Conservation (phyloP, 441 rosid genomes). For the Pelargonium australe region DNA sequence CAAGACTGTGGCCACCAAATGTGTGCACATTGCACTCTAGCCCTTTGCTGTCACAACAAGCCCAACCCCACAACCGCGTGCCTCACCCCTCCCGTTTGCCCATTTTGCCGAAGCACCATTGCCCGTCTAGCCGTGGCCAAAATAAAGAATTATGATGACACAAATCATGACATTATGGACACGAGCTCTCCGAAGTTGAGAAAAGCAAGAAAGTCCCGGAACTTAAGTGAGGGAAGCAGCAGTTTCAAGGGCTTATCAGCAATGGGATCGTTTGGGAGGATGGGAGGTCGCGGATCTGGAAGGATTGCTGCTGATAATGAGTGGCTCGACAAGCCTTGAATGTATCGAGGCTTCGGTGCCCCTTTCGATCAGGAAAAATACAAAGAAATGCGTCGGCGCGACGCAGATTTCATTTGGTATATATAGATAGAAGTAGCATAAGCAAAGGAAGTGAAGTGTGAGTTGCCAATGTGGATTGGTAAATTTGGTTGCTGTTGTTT, state of each 20-base stretch:
- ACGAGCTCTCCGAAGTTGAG: constrained; percentile 56
- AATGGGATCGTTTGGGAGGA: constrained; percentile 58
- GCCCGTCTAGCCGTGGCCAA: constrained; percentile 54
- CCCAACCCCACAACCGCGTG: constrained; percentile 84
- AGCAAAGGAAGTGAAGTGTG: not conserved
- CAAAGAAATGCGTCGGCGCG: constrained; percentile 8
- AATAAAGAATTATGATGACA: constrained; percentile 35
- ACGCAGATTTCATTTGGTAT: constrained; percentile 26
- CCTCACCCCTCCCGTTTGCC: constrained; percentile 80
- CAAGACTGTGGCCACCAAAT: constrained; percentile 86
- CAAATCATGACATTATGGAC: constrained; percentile 47
- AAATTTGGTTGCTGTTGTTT: not conserved
- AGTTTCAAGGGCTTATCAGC: constrained; percentile 80
- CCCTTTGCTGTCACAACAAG: constrained; percentile 93
- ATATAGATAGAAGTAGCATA: constrained; percentile 1
- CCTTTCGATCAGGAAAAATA: not conserved
- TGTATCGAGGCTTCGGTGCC: not conserved
- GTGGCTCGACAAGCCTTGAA: constrained; percentile 49
- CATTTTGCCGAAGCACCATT: constrained; percentile 89
- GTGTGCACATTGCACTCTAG: constrained; percentile 93
- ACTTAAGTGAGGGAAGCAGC: constrained; percentile 86
- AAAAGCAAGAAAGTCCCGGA: constrained; percentile 57
- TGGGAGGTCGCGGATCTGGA: constrained; percentile 75
- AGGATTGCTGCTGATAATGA: constrained; percentile 66
- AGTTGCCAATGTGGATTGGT: not conserved